Conservation (phyloP, 768 basidiomycete genomes). For the Leccinum fibrillosum region DNA sequence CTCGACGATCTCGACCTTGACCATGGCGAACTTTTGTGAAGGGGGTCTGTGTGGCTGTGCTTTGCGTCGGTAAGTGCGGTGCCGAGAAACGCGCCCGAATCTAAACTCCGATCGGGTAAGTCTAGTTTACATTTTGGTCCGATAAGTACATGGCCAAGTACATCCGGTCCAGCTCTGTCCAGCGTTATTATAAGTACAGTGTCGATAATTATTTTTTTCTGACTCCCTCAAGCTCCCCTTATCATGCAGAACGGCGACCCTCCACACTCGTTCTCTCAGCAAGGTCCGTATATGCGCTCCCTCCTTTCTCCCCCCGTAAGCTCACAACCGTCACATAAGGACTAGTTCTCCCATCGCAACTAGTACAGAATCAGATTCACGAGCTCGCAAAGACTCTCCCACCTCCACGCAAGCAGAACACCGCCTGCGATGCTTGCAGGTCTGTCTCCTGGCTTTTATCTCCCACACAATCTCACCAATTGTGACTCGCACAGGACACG, state of each 20-base stretch:
- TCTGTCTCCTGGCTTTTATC: constrained; percentile 23
- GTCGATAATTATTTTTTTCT: constrained; percentile 23
- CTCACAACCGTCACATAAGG: constrained; percentile 34
- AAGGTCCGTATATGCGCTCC: constrained; percentile 19
- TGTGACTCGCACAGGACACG: constrained; percentile 52
- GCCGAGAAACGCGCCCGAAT: constrained; percentile 22
- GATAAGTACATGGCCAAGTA: constrained; percentile 28
- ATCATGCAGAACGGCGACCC: constrained; percentile 32
- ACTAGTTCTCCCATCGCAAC: constrained; percentile 59
- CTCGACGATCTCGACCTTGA: constrained; percentile 89
- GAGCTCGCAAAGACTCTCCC: constrained; percentile 77
- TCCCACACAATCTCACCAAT: constrained; percentile 2
- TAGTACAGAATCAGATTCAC: constrained; percentile 79
- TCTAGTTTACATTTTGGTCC: background rate
- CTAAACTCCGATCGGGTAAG: constrained; percentile 25
- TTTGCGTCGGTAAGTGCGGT: constrained; percentile 23
- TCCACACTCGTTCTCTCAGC: constrained; percentile 33
- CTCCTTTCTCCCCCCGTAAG: background rate
- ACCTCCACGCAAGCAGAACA: constrained; percentile 89
- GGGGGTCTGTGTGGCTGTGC: constrained; percentile 14
- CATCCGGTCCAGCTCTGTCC: background rate
- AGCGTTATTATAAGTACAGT: constrained; percentile 25
- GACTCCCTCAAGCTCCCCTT: constrained; percentile 12
- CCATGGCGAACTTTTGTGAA: constrained; percentile 50
- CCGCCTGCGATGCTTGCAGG: constrained; percentile 93